Percentiles rank a stretch among this genome's conserved stretches.
Evolutionary conservation across 352 stramenopile genomes (phyloP).

Genomic region (Globisporangium camurandrum): DNA sequence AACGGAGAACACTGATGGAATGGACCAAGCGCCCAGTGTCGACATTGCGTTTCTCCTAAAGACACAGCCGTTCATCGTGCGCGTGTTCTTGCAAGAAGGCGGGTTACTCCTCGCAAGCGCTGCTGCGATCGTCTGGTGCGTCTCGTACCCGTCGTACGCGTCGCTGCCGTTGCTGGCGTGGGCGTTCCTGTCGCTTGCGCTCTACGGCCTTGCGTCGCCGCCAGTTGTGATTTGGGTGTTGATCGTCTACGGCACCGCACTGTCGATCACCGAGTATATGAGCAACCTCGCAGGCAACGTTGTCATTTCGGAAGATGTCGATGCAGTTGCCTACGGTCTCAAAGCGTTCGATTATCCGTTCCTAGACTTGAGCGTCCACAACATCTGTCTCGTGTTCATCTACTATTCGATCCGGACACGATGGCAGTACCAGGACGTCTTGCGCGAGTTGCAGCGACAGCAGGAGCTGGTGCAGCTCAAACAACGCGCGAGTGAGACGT

Average conservation of each 20-base stretch:
- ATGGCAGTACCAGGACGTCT: conserved; percentile 63
- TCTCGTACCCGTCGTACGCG: conserved; percentile 79
- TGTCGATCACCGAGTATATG: conserved; percentile 54
- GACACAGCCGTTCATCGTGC: conserved; percentile 53
- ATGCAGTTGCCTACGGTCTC: conserved; percentile 57
- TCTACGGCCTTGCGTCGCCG: conserved; percentile 51
- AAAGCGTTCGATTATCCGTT: conserved; percentile 68
- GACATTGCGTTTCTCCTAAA: conserved; percentile 48
- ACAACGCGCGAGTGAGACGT: neutral
- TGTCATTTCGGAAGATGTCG: conserved; percentile 25
- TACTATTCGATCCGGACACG: conserved; percentile 73
- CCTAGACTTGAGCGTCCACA: conserved; percentile 68
- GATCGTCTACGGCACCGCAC: conserved; percentile 47
- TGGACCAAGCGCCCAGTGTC: conserved; percentile 8
- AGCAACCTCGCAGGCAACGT: conserved; percentile 53
- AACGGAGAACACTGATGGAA: neutral
- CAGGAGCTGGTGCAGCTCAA: conserved; percentile 14
- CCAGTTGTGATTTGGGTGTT: conserved; percentile 50
- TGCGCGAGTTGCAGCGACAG: conserved; percentile 21
- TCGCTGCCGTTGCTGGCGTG: conserved; percentile 54
- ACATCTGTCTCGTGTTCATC: conserved; percentile 68
- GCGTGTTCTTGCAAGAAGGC: conserved; percentile 62
- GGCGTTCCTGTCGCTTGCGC: conserved; percentile 55
- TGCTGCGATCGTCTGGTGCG: conserved; percentile 64
- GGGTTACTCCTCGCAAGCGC: conserved; percentile 57